Base-by-base conservation (phyloP, 208 protist species). In the Wallacemonas sp. region DNA sequence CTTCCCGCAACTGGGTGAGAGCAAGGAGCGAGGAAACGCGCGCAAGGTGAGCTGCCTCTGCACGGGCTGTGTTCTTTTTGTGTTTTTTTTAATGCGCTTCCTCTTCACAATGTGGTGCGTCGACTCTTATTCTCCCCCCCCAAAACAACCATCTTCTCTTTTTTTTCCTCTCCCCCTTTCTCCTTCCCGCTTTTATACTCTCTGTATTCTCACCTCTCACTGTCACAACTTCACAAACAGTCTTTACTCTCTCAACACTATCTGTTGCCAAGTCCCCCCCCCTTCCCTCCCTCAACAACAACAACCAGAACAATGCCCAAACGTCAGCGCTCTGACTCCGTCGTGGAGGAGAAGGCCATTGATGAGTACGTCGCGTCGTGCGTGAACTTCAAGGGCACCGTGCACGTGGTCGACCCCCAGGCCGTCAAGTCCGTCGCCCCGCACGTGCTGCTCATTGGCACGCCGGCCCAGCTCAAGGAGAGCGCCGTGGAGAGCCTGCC, bases 371-470 rank as follows among this genome's bases (percentile, higher is more conserved):
- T 92, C 21, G 49, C 58, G 32, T 69, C 82, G 1, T 85, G 76
- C 69, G 57, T 78, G 19, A 46, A 71, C 12, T 89, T 87, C 75
- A 82, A 64, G 60, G 78, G 74, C 29, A 92, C 82, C 49, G 64
- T 92, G 30, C 41, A 23, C 34, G 83, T 89, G 69, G 84, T 76
- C 23, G 80, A 88, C 58, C 69, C 81, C 47, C 36, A 74, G 19
- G 66, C 74, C 32, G 65, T 79, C 36, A 56, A 41, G 24, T 46
- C 47, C 12, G 73, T 82, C 44, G 72, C 78, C 11, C 1, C 68
- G 12, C 65, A 77, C 61, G 79, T 74, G 17, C 63, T 92, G 33
- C 71, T 92, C n/a, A 68, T 92, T 26, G 85, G 85, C 55, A 75
- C 79, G 24, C 56, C 56, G 17, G 76, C 34, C 32, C 73, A 85